Conservation (phyloP, 2,329 filamentous ascomycete genomes). For the Aulographum hederae region DNA sequence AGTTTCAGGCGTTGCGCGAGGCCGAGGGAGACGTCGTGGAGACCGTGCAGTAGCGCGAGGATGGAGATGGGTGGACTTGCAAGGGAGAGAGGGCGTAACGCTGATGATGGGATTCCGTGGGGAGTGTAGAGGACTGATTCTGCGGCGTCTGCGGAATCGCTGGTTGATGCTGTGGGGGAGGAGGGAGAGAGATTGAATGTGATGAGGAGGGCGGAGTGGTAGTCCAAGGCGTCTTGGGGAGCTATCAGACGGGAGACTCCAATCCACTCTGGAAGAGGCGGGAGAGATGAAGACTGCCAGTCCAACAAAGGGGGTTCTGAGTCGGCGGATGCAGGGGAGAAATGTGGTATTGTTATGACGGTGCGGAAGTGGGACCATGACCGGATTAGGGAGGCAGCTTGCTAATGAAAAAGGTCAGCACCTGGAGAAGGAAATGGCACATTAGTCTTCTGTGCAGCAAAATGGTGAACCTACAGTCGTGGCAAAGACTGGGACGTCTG, state of each 20-base stretch:
- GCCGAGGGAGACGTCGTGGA: constrained; percentile 40
- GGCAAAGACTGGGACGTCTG: constrained; percentile 38
- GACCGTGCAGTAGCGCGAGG: constrained; percentile 43
- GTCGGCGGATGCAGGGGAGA: too few species aligned
- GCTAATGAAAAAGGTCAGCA: constrained; percentile 11
- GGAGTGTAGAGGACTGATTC: constrained; percentile 47
- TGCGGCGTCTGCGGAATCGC: constrained; percentile 14
- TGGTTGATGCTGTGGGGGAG: constrained; percentile 5
- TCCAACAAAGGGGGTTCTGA: constrained; percentile 16
- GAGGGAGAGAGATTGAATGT: constrained; percentile 23
- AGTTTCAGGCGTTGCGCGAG: too few species aligned
- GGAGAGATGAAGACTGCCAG: constrained; percentile 26
- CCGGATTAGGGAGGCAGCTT: constrained; percentile 37
- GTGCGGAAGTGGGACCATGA: constrained; percentile 41
- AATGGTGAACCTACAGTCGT: constrained; percentile 18
- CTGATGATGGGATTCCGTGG: constrained; percentile 35
- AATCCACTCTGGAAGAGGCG: constrained; percentile 40
- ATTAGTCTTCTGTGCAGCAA: too few species aligned
- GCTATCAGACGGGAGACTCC: constrained; percentile 36
- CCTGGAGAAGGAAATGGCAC: not conserved
- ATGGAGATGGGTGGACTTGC: constrained; percentile 30
- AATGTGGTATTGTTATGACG: constrained; percentile 32
- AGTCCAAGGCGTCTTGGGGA: constrained; percentile 38
- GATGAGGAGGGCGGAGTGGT: constrained; percentile 43
- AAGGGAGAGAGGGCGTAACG: constrained; percentile 24